Evolutionary conservation across 2,329 filamentous ascomycete species (phyloP).

Genomic region (Dactylella cylindrospora): DNA sequence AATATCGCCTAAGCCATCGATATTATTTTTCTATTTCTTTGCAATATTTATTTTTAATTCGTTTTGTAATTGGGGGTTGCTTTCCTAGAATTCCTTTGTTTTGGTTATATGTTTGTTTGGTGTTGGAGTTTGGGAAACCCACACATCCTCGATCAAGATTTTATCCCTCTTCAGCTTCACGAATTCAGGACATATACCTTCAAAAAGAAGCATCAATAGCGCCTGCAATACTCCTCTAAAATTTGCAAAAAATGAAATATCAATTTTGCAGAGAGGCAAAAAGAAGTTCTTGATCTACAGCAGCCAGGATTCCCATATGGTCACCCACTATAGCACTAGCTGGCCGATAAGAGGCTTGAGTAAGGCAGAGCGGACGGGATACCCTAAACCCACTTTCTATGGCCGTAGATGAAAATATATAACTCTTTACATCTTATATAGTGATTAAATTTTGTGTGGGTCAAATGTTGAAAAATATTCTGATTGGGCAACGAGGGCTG

Average conservation of each 20-base stretch:
- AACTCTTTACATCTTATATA: constrained; percentile 1
- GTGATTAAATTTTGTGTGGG: constrained; percentile 2
- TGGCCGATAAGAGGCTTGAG: constrained; percentile 20
- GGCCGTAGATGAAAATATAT: constrained; percentile 24
- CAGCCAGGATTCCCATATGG: constrained; percentile 12
- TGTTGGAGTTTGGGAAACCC: no score
- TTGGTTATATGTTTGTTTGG: no score
- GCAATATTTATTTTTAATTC: no score
- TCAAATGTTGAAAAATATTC: background rate
- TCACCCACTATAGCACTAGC: constrained; percentile 16
- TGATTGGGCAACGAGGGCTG: background rate
- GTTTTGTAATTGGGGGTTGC: no score
- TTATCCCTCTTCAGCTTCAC: no score
- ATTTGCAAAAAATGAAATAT: constrained; percentile 3
- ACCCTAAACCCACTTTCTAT: constrained; percentile 23
- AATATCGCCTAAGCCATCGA: no score
- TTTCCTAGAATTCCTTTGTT: no score
- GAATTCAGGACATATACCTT: background rate
- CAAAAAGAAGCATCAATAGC: background rate
- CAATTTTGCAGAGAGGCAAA: background rate
- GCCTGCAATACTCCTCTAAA: no score
- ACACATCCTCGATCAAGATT: no score
- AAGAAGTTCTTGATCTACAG: constrained; percentile 13
- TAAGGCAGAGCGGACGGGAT: constrained; percentile 35
- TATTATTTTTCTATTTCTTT: no score